Evolutionary conservation across 345 rosid genomes (phyloP), one percentile per base, ranked within the genome.

Genomic region (Turritis glabra): DNA sequence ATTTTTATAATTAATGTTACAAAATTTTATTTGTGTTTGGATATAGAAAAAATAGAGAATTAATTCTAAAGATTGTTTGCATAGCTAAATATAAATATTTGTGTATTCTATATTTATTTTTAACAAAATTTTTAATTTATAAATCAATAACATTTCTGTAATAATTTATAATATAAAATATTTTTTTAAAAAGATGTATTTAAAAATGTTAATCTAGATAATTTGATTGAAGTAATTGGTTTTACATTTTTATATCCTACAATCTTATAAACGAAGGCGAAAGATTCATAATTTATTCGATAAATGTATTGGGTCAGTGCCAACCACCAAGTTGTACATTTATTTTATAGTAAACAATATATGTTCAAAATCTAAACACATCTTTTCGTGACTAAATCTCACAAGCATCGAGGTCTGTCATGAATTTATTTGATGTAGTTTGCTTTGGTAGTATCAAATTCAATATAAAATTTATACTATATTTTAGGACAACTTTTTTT

Each of bases 261-360:
- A 19, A 35, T 59, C 47, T 19, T 59, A 59, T 21, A 25, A 29
- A 64, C 27, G 58, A 66, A 66, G 30, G 58, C 32, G 30, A 32
- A 66, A 50, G 32, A 50, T 21, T 33, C 47, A 52, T 66, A 33
- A 14, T 66, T 33, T 50, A 50, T 33, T 50, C 21, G 14, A 15
- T 23, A 67, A 15, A 12, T 19, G 50, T 25, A n/a, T 9, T 51
- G 10, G 48, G 25, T 51, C 69, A 4, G 8, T 18, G 3, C 41
- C 69, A 64, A 46, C 43, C 7, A 47, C 52, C 56, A 64, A 64
- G 18, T 46, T 46, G 56, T 14, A 44, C 69, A 27, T 64, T 23
- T 43, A n/a, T n/a, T n/a, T n/a, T n/a, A n/a, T n/a, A n/a, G n/a
- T n/a, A n/a, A n/a, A n/a, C n/a, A n/a, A 22, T 46, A 64, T 27